Conservation (phyloP, 768 basidiomycete species). For the Cystofilobasidium capitatum region DNA sequence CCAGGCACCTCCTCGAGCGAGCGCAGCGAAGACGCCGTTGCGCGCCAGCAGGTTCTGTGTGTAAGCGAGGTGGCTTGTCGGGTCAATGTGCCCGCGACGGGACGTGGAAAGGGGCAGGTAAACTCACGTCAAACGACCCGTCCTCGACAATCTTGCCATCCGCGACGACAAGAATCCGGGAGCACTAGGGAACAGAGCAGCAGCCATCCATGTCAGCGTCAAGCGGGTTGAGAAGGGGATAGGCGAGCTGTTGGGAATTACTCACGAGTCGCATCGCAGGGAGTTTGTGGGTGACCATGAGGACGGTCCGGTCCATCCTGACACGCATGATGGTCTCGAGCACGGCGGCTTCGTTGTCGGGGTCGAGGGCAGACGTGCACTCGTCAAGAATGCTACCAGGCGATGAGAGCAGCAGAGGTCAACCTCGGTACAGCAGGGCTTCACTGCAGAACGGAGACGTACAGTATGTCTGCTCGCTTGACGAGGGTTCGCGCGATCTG, state of each 20-base stretch:
- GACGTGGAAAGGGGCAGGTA: not conserved
- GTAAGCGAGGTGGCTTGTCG: not conserved
- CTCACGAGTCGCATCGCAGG: slow-evolving; percentile 64
- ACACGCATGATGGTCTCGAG: slow-evolving; percentile 62
- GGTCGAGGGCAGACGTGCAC: slow-evolving; percentile 85
- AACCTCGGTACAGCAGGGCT: no score
- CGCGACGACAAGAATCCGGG: slow-evolving; percentile 69
- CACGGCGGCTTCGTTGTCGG: slow-evolving; percentile 70
- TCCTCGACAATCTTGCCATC: slow-evolving; percentile 71
- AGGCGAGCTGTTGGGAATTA: not conserved
- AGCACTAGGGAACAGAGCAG: slow-evolving; percentile 46
- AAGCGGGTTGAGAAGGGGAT: not conserved
- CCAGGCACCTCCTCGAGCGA: slow-evolving; percentile 22
- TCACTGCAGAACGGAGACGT: not conserved
- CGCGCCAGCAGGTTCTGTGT: not conserved
- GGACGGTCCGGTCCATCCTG: slow-evolving; percentile 60
- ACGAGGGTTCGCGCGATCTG: slow-evolving; percentile 87
- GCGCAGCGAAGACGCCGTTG: slow-evolving; percentile 15
- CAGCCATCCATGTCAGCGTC: not conserved
- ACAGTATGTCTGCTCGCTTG: slow-evolving; percentile 56
- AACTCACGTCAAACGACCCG: slow-evolving; percentile 53
- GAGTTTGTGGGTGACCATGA: slow-evolving; percentile 90
- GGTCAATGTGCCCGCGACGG: no score
- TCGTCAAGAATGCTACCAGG: slow-evolving; percentile 61
- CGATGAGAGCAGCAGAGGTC: no score